These are phyloP conservation scores for Chlamydomonas incerta DNA, from an alignment of 139 green algal genomes.

Conservation along the genomic window DNA sequence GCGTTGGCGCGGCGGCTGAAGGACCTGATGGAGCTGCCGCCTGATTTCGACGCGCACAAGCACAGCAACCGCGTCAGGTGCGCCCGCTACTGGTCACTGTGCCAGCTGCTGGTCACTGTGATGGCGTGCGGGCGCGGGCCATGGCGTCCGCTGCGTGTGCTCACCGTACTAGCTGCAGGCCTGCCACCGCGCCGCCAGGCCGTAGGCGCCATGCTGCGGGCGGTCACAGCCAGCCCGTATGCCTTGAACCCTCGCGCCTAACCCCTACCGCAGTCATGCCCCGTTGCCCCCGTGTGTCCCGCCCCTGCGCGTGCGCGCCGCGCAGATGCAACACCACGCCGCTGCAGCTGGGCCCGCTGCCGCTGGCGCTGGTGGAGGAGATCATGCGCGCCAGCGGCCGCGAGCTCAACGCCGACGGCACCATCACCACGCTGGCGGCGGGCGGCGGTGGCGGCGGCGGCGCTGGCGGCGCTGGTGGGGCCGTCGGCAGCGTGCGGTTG, in stretches of 20 bases:
- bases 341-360: constrained; percentile 41
- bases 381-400: constrained; percentile 35
- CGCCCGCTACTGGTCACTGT: no score
- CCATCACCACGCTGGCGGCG: background rate
- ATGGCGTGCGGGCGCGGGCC: no score
- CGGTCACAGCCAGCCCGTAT: no score
- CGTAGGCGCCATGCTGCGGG: no score
- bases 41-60: constrained; percentile 31
- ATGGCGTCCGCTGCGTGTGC: no score
- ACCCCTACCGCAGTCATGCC: no score
- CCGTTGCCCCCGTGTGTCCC: no score
- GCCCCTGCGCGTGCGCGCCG: no score
- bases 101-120: no score
- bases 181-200: no score
- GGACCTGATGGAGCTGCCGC: constrained; percentile 29
- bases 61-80: constrained; percentile 19
- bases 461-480: background rate
- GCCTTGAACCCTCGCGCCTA: no score
- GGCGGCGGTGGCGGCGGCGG: background rate
- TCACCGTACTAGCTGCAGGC: no score
- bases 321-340: constrained; percentile 29
- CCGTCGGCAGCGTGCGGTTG: background rate
- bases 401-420: constrained; percentile 19
- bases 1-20: constrained; percentile 28
- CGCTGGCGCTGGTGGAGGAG: constrained; percentile 33